Conservation (phyloP, 2,329 filamentous ascomycete genomes). For the Colletotrichum chrysophilum region DNA sequence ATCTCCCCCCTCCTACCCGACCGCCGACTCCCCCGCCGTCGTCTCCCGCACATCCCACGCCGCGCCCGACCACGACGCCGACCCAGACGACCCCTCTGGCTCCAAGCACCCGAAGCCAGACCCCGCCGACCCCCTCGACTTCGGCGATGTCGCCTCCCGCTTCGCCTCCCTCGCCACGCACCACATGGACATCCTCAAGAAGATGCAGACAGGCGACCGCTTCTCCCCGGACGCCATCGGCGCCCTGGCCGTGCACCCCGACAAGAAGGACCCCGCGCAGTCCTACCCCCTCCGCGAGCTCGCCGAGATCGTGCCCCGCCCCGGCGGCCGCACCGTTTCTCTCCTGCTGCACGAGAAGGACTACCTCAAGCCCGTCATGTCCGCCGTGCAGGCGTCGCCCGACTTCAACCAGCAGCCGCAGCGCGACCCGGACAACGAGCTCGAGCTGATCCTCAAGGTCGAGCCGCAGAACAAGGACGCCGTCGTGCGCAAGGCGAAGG, state of each 20-base stretch:
- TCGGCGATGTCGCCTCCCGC: conserved; percentile 52
- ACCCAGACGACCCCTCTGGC: conserved; percentile 21
- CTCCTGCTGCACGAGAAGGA: conserved; percentile 46
- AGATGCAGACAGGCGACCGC: conserved; percentile 51
- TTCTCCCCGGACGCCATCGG: conserved; percentile 58
- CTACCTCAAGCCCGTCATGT: conserved; percentile 60
- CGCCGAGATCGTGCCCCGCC: conserved; percentile 56
- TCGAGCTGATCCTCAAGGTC: conserved; percentile 60
- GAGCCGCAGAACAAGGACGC: conserved; percentile 58
- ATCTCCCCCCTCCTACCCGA: conserved; percentile 21
- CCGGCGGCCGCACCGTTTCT: conserved; percentile 44
- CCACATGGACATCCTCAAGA: conserved; percentile 44
- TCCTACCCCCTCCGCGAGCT: conserved; percentile 60
- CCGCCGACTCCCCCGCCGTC: conserved; percentile 19
- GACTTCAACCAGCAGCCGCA: conserved; percentile 68
- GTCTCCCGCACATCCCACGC: conserved; percentile 21
- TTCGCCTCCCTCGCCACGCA: conserved; percentile 45
- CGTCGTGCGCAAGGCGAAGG: conserved; percentile 46
- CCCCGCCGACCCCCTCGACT: conserved; percentile 52
- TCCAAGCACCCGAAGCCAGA: conserved; percentile 34
- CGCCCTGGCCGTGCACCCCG: conserved; percentile 43
- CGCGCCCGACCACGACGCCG: conserved; percentile 25
- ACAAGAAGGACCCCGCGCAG: conserved; percentile 26
- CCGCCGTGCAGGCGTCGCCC: conserved; percentile 55
- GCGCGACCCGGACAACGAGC: conserved; percentile 61